Evolutionary conservation across 208 protist species (phyloP).

Genomic region (Trichomonas tenax): DNA sequence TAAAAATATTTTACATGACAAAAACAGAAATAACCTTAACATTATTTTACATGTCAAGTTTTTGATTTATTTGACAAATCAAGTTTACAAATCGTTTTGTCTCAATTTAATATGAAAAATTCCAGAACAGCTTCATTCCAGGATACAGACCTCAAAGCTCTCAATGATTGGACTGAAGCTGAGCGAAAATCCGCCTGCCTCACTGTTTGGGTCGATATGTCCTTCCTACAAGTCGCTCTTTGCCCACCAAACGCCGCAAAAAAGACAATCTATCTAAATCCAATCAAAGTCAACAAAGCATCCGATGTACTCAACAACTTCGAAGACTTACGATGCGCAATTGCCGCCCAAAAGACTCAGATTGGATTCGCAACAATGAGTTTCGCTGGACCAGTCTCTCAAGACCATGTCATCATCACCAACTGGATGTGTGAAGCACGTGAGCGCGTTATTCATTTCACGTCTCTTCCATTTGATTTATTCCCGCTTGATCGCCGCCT

Average conservation of each 20-base stretch:
- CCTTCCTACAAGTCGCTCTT: not conserved
- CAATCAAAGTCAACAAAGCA: not conserved
- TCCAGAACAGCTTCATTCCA: not conserved
- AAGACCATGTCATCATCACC: not conserved
- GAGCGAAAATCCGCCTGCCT: not conserved
- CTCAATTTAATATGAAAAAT: not conserved
- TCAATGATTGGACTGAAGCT: not conserved
- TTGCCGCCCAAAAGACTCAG: not conserved
- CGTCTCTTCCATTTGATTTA: not conserved
- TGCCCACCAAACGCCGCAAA: not conserved
- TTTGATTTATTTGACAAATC: too few species aligned
- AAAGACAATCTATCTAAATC: not conserved
- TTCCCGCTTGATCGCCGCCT: not conserved
- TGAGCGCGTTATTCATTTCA: constrained; percentile 11
- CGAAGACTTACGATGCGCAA: not conserved
- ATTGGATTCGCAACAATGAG: not conserved
- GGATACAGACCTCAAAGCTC: not conserved
- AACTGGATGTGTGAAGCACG: not conserved
- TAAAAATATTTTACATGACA: too few species aligned
- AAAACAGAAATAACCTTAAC: too few species aligned
- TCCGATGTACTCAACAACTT: not conserved
- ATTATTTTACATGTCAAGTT: too few species aligned
- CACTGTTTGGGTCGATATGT: not conserved
- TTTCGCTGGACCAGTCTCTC: not conserved
- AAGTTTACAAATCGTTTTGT: too few species aligned